Conservation (phyloP, 768 basidiomycete genomes). For the Hygrophorus pudorinus region DNA sequence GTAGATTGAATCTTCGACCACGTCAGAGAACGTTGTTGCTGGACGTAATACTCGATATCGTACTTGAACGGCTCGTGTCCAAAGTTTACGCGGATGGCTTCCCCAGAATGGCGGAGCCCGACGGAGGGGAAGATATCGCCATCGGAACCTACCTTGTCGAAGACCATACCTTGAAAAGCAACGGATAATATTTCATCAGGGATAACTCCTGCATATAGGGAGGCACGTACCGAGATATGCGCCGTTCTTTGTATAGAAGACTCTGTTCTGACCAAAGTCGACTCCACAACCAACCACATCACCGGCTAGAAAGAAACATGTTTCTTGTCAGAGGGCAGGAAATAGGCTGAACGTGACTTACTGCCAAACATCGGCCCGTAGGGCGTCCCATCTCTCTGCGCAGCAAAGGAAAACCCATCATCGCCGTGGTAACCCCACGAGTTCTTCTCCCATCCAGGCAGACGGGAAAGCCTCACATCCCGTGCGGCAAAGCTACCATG, state of each 20-base stretch:
- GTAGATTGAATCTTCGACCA: slow-evolving; percentile 62
- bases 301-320: slow-evolving; percentile 39
- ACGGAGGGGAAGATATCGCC: slow-evolving; percentile 77
- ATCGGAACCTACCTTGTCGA: slow-evolving; percentile 60
- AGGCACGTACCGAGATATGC: slow-evolving; percentile 43
- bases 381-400: slow-evolving; percentile 56
- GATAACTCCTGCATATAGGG: not conserved
- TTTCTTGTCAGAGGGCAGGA: not conserved
- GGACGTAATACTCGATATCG: slow-evolving; percentile 84
- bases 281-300: slow-evolving; percentile 91
- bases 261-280: slow-evolving; percentile 71
- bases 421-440: slow-evolving; percentile 96
- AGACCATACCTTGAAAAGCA: slow-evolving; percentile 44
- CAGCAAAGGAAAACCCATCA: slow-evolving; percentile 70
- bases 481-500: slow-evolving; percentile 51
- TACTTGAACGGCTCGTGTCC: slow-evolving; percentile 78
- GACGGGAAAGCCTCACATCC: slow-evolving; percentile 56
- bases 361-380: slow-evolving; percentile 80
- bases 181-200: not conserved
- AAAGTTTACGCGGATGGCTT: slow-evolving; percentile 80
- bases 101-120: slow-evolving; percentile 72
- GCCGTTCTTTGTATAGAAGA: slow-evolving; percentile 90
- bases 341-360: slow-evolving; percentile 24
- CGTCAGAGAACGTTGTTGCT: slow-evolving; percentile 51
- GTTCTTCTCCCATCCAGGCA: slow-evolving; percentile 78